Conservation (phyloP, 208 protist species). For the Acanthamoeba rhysodes region DNA sequence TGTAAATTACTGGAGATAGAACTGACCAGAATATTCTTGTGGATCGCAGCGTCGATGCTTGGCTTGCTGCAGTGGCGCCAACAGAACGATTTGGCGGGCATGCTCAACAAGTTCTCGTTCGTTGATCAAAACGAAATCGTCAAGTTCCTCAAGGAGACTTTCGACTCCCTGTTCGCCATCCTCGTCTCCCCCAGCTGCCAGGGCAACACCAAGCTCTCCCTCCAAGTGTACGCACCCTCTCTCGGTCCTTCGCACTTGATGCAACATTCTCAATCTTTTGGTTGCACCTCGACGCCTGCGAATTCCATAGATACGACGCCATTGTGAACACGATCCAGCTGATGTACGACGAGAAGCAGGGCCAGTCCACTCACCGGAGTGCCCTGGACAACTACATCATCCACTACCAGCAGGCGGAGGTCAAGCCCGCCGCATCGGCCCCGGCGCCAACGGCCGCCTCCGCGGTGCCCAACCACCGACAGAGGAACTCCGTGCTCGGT, state of each 20-base stretch:
- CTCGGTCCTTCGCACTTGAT: neutral
- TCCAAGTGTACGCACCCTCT: constrained; percentile 29
- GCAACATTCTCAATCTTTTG: too few relatives aligned
- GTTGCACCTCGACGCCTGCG: too few relatives aligned
- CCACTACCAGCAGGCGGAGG: constrained; percentile 27
- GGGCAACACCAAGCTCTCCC: constrained; percentile 67
- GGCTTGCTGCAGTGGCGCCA: constrained; percentile 68
- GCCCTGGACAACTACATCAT: constrained; percentile 61
- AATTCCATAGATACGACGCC: constrained; percentile 33
- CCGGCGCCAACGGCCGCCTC: neutral
- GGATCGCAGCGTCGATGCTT: constrained; percentile 61
- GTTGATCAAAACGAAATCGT: constrained; percentile 66
- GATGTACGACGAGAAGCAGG: constrained; percentile 62
- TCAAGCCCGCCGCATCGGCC: neutral
- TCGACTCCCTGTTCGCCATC: constrained; percentile 72
- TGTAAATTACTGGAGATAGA: neutral
- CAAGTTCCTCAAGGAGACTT: constrained; percentile 70
- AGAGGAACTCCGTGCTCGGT: neutral
- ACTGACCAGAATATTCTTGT: neutral
- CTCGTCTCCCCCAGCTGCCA: constrained; percentile 68
- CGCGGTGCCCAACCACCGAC: neutral
- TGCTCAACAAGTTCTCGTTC: constrained; percentile 75
- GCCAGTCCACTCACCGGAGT: constrained; percentile 20
- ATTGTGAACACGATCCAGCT: constrained; percentile 70
- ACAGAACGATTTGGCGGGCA: constrained; percentile 53